These are phyloP conservation scores for Podospora appendiculata DNA, from an alignment of 495 filamentous ascomycete genomes.

Conservation along the genomic window DNA sequence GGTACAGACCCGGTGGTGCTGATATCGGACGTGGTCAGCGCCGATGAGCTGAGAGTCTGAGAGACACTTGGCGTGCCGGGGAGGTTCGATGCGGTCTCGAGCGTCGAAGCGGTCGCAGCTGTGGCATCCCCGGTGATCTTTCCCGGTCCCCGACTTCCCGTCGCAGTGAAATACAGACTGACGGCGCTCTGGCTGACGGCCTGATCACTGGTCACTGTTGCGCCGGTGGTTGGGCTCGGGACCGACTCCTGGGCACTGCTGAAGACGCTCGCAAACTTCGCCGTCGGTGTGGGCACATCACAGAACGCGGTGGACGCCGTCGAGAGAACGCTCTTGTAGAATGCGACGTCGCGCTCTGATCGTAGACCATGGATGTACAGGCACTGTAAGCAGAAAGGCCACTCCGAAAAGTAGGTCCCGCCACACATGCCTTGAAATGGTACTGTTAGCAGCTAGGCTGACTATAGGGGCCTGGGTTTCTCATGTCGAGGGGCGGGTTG, in stretches of 20 bases:
- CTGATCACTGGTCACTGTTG: conserved; percentile 16
- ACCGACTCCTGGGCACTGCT: conserved; percentile 8
- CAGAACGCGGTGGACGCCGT: conserved; percentile 23
- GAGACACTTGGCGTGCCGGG: no score
- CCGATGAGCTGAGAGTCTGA: no score
- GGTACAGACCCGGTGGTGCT: no score
- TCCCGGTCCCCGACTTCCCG: conserved; percentile 22
- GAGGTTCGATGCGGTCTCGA: not conserved
- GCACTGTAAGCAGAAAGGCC: conserved; percentile 28
- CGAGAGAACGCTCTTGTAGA: conserved; percentile 19
- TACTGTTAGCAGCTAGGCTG: no score
- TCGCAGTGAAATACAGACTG: conserved; percentile 30
- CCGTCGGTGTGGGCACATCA: conserved; percentile 19
- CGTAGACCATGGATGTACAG: conserved; percentile 27
- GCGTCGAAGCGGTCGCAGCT: conserved; percentile 16
- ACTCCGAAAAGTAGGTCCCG: conserved; percentile 31
- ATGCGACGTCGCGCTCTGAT: conserved; percentile 16
- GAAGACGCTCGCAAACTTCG: conserved; percentile 19
- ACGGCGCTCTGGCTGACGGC: conserved; percentile 24
- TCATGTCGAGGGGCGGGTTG: no score
- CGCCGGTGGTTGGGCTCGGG: conserved; percentile 14
- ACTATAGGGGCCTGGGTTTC: no score
- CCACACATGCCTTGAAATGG: conserved; percentile 23
- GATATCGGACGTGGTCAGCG: no score
- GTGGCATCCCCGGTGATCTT: conserved; percentile 29